Base-by-base conservation (phyloP, 2,329 filamentous ascomycete species). In the Clonostachys byssicola region DNA sequence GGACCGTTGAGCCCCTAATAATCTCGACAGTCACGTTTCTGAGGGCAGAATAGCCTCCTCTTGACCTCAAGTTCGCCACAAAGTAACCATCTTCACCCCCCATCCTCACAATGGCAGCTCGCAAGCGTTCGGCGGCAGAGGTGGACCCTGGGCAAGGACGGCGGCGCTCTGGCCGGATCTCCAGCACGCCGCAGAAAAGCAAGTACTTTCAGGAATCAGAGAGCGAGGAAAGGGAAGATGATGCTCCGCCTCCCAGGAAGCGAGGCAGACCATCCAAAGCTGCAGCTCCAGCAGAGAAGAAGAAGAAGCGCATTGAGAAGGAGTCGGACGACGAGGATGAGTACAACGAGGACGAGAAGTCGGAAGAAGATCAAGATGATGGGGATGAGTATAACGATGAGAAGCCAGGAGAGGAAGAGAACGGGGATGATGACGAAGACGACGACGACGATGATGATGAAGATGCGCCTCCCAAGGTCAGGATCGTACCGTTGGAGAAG, bases 91-190 rank as follows among this genome's bases (percentile, higher is more conserved):
- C 9, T 30, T 10, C 23, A 2, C 18, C 18, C 12, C 6, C 16
- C 8, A 42, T 33, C 40, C 47, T 12, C 33, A 50, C 8, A 6
- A 73, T 75, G 71, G 59, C 70, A 7, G 57, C 64, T 14, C 62
- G 60, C 12, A 75, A 75, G 49, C 64, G 68, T 45, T 55, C 66
- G 12, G 60, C 61, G 2, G 49, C 60, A 7, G 62, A 60, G 13
- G 51, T 61, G 5, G 48, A 55, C 6, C 55, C 56, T 18, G 58
- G 64, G 47, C 51, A 61, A 13, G 34, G 43, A 6, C 71, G 73
- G 16, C 69, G 74, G n/a, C 68, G 72, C 44, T 81, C 78, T 6
- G 57, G 64, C 18, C 76, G 77, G 41, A 57, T 74, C 36, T 68
- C 68, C 16, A 70, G 63, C 57, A 69, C 68, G 23, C 64, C 67